A percentile compares a stretch with the other conserved stretches of the same genome.
These are phyloP conservation scores for Cucumis hystrix DNA, from an alignment of 306 rosid species.

Conservation along the genomic window DNA sequence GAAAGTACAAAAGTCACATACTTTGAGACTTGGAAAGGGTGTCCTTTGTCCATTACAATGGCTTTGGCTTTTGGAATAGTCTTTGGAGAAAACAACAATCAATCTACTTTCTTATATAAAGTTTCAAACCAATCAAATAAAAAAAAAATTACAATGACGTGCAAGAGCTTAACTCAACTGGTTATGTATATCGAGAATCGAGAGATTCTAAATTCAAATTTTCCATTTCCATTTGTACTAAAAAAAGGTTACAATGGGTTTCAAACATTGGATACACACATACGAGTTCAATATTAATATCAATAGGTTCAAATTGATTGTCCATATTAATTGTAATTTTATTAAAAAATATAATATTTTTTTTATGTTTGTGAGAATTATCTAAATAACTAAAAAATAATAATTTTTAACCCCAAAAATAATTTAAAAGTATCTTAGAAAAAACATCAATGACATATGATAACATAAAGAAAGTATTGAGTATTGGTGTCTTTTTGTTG, in stretches of 20 bases:
- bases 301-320: not conserved
- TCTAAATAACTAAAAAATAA: too few relatives aligned
- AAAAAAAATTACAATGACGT: too few relatives aligned
- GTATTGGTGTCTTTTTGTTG: not conserved
- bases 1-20: not conserved
- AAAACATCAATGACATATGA: not conserved
- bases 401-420: too few relatives aligned
- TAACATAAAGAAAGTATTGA: not conserved
- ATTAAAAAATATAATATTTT: too few relatives aligned
- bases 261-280: not conserved
- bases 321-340: not conserved
- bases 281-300: not conserved
- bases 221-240: too few relatives aligned
- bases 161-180: too few relatives aligned
- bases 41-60: too few relatives aligned
- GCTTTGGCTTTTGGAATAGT: not conserved
- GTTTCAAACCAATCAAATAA: not conserved
- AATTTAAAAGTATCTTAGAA: too few relatives aligned
- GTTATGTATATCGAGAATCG: too few relatives aligned
- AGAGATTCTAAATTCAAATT: too few relatives aligned
- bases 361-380: too few relatives aligned
- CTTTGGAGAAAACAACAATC: not conserved
- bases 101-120: not conserved
- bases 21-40: not conserved
- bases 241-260: not conserved